Evolutionary conservation across 2,329 filamentous ascomycete genomes (phyloP).

Genomic region (Colletotrichum sp.): DNA sequence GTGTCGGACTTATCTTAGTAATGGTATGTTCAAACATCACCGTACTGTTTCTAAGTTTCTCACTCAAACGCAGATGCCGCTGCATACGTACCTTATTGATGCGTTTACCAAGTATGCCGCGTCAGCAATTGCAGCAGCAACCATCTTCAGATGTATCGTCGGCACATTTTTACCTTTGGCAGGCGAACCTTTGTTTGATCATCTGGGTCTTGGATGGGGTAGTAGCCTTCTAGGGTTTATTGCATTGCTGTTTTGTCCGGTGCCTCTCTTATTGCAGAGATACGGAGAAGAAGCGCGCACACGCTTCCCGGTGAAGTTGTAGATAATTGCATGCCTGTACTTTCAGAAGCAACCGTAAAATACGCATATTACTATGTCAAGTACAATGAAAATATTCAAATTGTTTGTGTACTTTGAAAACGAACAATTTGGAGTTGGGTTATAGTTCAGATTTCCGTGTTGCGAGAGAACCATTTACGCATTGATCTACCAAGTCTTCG

Average conservation of each 20-base stretch:
- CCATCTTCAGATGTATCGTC: background rate
- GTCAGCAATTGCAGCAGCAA: background rate
- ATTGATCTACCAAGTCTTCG: background rate
- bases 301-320: background rate
- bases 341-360: background rate
- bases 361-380: background rate
- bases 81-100: background rate
- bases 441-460: background rate
- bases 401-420: background rate
- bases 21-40: background rate
- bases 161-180: background rate
- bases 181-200: background rate
- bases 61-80: background rate
- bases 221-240: background rate
- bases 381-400: background rate
- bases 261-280: background rate
- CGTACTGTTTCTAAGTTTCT: background rate
- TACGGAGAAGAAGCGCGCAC: background rate
- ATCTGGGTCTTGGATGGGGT: background rate
- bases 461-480: background rate
- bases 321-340: background rate
- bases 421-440: rapidly evolving
- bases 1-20: background rate
- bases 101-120: background rate
- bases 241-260: background rate